Percentiles rank a stretch among this genome's conserved stretches.
These are phyloP conservation scores for Xylaria sp. DNA, from an alignment of 2,329 filamentous ascomycete species.

Conservation along the genomic window DNA sequence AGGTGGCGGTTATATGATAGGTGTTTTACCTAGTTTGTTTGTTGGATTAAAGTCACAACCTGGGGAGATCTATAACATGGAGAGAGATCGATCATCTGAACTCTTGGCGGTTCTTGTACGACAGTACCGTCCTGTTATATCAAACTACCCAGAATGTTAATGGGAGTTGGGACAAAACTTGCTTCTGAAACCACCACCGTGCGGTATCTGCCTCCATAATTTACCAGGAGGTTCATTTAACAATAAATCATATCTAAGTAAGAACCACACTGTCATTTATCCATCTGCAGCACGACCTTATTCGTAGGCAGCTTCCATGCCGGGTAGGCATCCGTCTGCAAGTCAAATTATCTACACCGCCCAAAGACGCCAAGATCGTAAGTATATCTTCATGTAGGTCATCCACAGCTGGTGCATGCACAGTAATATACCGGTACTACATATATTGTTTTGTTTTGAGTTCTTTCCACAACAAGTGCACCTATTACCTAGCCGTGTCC, in stretches of 20 bases:
- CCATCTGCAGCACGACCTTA: constrained; percentile 4
- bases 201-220: background rate
- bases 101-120: background rate
- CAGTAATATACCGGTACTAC: constrained; percentile 10
- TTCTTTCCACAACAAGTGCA: background rate
- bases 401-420: constrained; percentile 14
- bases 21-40: background rate
- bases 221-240: background rate
- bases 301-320: constrained; percentile 18
- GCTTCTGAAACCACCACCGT: background rate
- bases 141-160: background rate
- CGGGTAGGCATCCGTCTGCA: constrained; percentile 9
- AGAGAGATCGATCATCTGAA: constrained; percentile 6
- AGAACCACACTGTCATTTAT: background rate
- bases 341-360: constrained; percentile 22
- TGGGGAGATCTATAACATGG: background rate
- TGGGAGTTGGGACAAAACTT: background rate
- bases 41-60: background rate
- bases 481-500: background rate
- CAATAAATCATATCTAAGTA: constrained; percentile 8
- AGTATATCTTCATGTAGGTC: constrained; percentile 9
- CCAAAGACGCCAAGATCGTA: constrained; percentile 7
- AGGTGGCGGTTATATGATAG: background rate
- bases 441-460: constrained; percentile 6
- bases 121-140: background rate